Percentiles rank a stretch among this genome's conserved stretches.
Conservation (phyloP, 2,329 filamentous ascomycete genomes). For the Dothistroma septosporum region DNA sequence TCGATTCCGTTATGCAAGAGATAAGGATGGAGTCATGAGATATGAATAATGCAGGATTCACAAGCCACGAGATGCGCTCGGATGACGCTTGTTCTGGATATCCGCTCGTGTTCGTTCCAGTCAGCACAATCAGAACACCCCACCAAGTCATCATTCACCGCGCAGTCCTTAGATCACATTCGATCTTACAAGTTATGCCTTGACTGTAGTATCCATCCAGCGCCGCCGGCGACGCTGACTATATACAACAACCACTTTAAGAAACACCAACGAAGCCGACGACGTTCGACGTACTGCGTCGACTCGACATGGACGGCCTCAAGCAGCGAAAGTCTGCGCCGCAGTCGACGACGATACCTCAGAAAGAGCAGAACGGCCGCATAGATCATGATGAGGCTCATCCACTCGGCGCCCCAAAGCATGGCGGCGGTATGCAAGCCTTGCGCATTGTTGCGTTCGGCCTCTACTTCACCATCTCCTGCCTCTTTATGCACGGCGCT, state of each 20-base stretch:
- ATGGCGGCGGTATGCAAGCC: constrained; percentile 41
- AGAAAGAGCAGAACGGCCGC: constrained; percentile 3
- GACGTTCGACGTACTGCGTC: neutral
- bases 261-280: neutral
- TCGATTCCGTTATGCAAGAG: neutral
- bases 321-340: constrained; percentile 24
- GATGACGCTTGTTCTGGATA: neutral
- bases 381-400: constrained; percentile 18
- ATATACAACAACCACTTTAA: neutral
- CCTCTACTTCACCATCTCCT: constrained; percentile 44
- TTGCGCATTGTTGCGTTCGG: constrained; percentile 44
- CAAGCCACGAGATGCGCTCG: neutral
- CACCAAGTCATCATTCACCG: neutral
- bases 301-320: constrained; percentile 19
- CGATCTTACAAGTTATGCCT: neutral
- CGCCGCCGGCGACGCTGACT: constrained; percentile 16
- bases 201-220: neutral
- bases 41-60: neutral
- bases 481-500: constrained; percentile 52
- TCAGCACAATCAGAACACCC: neutral
- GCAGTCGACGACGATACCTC: constrained; percentile 1
- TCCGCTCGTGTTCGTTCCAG: neutral
- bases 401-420: constrained; percentile 37
- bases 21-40: neutral
- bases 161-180: neutral